These are phyloP conservation scores for Silene noctiflora DNA, from an alignment of 179 eudicot species.

Conservation along the genomic window DNA sequence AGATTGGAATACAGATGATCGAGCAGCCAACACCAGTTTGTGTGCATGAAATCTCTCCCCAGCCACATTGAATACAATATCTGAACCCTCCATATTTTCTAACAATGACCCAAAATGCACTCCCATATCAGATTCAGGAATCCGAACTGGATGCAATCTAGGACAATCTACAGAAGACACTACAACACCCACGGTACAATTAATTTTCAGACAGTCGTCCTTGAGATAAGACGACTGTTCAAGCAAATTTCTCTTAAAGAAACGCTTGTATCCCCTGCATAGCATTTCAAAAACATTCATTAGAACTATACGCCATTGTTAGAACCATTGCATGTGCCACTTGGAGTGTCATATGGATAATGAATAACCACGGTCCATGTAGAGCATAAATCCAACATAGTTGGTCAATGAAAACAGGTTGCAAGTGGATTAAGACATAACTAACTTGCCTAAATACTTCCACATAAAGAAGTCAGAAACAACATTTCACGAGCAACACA, in stretches of 20 bases:
- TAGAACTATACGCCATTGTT: not conserved
- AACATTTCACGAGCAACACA: too few relatives aligned
- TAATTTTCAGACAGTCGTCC: conserved; percentile 87
- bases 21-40: conserved; percentile 86
- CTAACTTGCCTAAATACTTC: too few relatives aligned
- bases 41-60: conserved; percentile 88
- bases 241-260: conserved; percentile 71
- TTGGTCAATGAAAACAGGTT: too few relatives aligned
- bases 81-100: conserved; percentile 86
- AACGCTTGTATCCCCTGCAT: conserved; percentile 96
- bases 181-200: conserved; percentile 97
- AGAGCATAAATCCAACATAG: too few relatives aligned
- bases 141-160: conserved; percentile 66
- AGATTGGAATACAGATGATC: conserved; percentile 66
- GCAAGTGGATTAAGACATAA: too few relatives aligned
- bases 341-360: too few relatives aligned
- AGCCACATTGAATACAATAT: conserved; percentile 69
- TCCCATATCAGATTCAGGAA: conserved; percentile 95
- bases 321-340: not conserved
- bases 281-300: too few relatives aligned
- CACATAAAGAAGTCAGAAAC: too few relatives aligned
- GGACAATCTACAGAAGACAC: conserved; percentile 80
- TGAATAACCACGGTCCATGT: not conserved
- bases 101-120: conserved; percentile 72
- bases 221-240: conserved; percentile 78